These are phyloP conservation scores for Tylopilus rubrobrunneus DNA, from an alignment of 768 basidiomycete species.

Conservation along the genomic window DNA sequence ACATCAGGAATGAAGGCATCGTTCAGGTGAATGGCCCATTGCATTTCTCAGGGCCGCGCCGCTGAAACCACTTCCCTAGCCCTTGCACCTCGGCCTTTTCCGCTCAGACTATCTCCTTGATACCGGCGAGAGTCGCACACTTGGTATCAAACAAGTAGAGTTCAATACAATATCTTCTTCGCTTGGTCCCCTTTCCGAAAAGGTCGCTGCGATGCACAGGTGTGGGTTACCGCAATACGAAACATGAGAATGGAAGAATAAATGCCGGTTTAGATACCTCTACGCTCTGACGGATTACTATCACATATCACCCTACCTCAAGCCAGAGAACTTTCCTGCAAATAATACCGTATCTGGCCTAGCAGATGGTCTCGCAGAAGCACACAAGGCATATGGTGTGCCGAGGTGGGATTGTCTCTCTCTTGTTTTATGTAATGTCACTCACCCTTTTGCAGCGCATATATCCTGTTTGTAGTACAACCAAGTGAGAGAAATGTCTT, in stretches of 20 bases:
- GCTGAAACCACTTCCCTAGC: constrained; percentile 39
- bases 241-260: background rate
- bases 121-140: constrained; percentile 30
- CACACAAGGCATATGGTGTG: constrained; percentile 69
- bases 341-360: constrained; percentile 73
- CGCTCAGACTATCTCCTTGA: constrained; percentile 94
- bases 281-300: constrained; percentile 64
- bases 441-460: constrained; percentile 33
- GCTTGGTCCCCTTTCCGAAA: constrained; percentile 77
- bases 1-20: constrained; percentile 59
- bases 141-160: constrained; percentile 87
- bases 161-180: constrained; percentile 96
- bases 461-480: constrained; percentile 87
- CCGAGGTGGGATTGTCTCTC: constrained; percentile 38
- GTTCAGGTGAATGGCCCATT: constrained; percentile 41
- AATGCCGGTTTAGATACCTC: constrained; percentile 54
- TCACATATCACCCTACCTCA: constrained; percentile 49
- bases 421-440: background rate
- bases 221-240: constrained; percentile 39
- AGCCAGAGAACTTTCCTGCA: constrained; percentile 55
- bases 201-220: constrained; percentile 72
- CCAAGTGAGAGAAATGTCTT: constrained; percentile 89
- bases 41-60: background rate
- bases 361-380: constrained; percentile 72
- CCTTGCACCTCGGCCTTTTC: constrained; percentile 84